These are phyloP conservation scores for Daedaleopsis sinensis DNA, from an alignment of 768 basidiomycete species.

Conservation along the genomic window DNA sequence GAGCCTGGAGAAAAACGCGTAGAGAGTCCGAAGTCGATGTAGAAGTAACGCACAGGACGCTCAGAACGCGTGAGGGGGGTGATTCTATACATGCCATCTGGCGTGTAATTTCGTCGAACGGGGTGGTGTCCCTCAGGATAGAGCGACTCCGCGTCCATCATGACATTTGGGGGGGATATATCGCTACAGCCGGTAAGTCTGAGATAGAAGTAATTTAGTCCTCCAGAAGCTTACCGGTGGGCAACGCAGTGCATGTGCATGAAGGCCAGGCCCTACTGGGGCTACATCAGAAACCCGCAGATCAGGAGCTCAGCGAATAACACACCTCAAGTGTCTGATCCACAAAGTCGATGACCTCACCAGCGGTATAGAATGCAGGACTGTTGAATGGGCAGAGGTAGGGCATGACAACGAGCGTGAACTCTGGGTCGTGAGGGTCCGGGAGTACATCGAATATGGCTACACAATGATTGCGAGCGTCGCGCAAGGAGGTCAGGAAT, in stretches of 20 bases:
- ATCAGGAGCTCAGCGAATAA: too few relatives aligned
- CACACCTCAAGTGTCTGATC: constrained; percentile 10
- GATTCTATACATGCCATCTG: constrained; percentile 34
- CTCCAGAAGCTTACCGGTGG: constrained; percentile 19
- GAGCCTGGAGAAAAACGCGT: constrained; percentile 19
- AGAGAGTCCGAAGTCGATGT: constrained; percentile 27
- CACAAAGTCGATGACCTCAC: constrained; percentile 22
- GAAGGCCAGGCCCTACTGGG: constrained; percentile 18
- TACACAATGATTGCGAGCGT: constrained; percentile 20
- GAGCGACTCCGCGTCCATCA: constrained; percentile 25
- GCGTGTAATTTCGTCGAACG: constrained; percentile 30
- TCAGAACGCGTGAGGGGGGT: constrained; percentile 34
- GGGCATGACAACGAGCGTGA: constrained; percentile 23
- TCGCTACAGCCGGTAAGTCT: constrained; percentile 1
- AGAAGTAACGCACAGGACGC: constrained; percentile 36
- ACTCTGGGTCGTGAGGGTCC: constrained; percentile 6
- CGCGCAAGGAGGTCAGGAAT: background rate
- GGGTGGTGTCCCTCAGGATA: constrained; percentile 24
- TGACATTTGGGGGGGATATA: constrained; percentile 19
- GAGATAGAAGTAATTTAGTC: background rate
- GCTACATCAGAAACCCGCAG: too few relatives aligned
- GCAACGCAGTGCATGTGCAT: constrained; percentile 19
- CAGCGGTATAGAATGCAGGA: constrained; percentile 9
- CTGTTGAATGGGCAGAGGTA: constrained; percentile 21
- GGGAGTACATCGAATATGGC: constrained; percentile 16